Evolutionary conservation across 2,329 filamentous ascomycete species (phyloP).

Genomic region (Emmonsiellopsis sp.): DNA sequence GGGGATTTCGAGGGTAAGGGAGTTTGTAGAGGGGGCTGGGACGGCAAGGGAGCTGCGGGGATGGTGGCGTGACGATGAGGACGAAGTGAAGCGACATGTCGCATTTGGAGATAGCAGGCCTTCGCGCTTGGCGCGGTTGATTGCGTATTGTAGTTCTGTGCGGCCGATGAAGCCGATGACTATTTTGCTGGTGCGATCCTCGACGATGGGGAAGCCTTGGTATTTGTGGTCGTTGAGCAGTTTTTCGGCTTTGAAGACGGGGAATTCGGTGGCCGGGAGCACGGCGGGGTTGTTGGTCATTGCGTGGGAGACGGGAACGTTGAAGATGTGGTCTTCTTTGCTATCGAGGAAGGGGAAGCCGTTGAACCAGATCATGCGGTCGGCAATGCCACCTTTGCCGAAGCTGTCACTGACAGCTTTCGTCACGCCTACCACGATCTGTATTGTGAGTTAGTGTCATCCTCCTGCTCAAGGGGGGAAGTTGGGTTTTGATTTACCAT

Average conservation of each 20-base stretch:
- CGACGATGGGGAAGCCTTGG: slow-evolving; percentile 88
- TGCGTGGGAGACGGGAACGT: slow-evolving; percentile 80
- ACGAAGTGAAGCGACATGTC: slow-evolving; percentile 60
- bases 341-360: slow-evolving; percentile 95
- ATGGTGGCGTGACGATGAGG: slow-evolving; percentile 33
- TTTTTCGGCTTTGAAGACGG: slow-evolving; percentile 65
- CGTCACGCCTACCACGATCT: slow-evolving; percentile 91
- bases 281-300: slow-evolving; percentile 73
- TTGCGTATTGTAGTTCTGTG: slow-evolving; percentile 83
- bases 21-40: background rate
- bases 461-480: background rate
- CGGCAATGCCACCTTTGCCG: slow-evolving; percentile 92
- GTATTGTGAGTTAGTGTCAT: slow-evolving; percentile 5
- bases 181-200: slow-evolving; percentile 59
- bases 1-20: background rate
- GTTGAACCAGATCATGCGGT: slow-evolving; percentile 98
- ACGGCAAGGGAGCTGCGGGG: background rate
- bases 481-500: slow-evolving; percentile 50
- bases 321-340: slow-evolving; percentile 96
- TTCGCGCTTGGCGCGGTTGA: slow-evolving; percentile 67
- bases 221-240: slow-evolving; percentile 71
- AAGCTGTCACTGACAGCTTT: slow-evolving; percentile 87
- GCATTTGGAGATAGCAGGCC: slow-evolving; percentile 57
- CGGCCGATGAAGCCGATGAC: slow-evolving; percentile 87
- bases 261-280: slow-evolving; percentile 65